Conservation (phyloP, 495 filamentous ascomycete genomes). For the Poronia punctata region DNA sequence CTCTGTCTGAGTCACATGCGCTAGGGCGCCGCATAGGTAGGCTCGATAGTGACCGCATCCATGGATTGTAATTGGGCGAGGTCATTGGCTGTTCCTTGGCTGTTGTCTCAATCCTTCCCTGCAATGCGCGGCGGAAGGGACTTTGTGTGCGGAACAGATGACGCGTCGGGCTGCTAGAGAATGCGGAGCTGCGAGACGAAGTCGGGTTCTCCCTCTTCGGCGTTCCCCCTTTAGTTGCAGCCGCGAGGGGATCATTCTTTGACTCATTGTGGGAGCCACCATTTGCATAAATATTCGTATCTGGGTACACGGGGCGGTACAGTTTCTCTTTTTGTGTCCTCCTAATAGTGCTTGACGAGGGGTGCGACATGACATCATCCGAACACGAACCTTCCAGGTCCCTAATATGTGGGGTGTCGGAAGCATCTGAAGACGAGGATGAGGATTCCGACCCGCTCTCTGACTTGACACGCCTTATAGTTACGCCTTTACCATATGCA, state of each 20-base stretch:
- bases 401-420: constrained; percentile 1
- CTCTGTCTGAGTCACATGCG: constrained; percentile 24
- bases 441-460: constrained; percentile 12
- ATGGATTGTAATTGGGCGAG: constrained; percentile 40
- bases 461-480: constrained; percentile 28
- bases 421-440: constrained; percentile 2
- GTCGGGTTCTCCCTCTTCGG: constrained; percentile 9
- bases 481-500: constrained; percentile 14
- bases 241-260: background rate
- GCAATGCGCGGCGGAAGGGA: constrained; percentile 49
- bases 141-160: constrained; percentile 47
- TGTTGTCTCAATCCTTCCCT: constrained; percentile 31
- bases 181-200: constrained; percentile 25
- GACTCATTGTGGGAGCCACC: background rate
- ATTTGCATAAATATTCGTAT: background rate
- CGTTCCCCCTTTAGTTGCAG: constrained; percentile 2
- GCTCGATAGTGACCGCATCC: constrained; percentile 36
- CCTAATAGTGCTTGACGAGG: background rate
- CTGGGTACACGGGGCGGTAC: constrained; percentile 2
- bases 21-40: constrained; percentile 21
- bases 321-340: background rate
- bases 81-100: constrained; percentile 14
- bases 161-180: constrained; percentile 38
- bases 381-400: background rate
- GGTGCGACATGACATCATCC: background rate